Evolutionary conservation across 2,329 filamentous ascomycete genomes (phyloP).

Genomic region (Stachybotrys elegans): DNA sequence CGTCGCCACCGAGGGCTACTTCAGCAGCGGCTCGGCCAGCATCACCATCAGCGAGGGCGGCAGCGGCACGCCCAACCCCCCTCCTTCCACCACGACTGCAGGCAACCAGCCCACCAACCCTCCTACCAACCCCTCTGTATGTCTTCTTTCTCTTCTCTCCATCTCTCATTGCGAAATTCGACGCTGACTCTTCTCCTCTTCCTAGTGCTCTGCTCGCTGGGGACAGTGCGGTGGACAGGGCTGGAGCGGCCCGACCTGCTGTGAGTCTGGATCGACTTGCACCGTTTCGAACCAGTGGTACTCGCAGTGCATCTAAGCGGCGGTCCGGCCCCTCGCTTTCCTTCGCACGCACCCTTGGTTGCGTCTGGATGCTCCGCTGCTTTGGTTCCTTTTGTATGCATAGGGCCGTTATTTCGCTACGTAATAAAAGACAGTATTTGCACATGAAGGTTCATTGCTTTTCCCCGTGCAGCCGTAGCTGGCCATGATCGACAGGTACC

Average conservation of each 20-base stretch:
- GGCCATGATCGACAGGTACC: no score
- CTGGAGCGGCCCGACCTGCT: conserved; percentile 18
- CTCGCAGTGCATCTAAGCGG: conserved; percentile 11
- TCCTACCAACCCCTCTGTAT: conserved; percentile 5
- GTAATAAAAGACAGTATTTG: no score
- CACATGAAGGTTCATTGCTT: no score
- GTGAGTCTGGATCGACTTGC: conserved; percentile 16
- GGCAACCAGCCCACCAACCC: background rate
- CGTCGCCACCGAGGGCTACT: conserved; percentile 49
- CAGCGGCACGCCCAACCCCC: background rate
- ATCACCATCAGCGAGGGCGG: conserved; percentile 40
- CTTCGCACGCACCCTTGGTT: no score
- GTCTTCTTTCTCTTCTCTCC: background rate
- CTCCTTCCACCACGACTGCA: background rate
- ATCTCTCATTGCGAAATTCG: no score
- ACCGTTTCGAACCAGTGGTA: conserved; percentile 17
- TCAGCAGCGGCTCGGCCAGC: conserved; percentile 40
- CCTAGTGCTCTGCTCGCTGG: conserved; percentile 14
- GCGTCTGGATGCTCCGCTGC: no score
- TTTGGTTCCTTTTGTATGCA: no score
- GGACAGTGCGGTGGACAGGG: conserved; percentile 17
- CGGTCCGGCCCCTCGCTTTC: no score
- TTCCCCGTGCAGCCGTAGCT: no score
- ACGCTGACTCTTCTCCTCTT: background rate
- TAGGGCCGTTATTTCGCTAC: no score